Conservation (phyloP, 2,329 filamentous ascomycete species). For the Ceratocystis eucalypticola region DNA sequence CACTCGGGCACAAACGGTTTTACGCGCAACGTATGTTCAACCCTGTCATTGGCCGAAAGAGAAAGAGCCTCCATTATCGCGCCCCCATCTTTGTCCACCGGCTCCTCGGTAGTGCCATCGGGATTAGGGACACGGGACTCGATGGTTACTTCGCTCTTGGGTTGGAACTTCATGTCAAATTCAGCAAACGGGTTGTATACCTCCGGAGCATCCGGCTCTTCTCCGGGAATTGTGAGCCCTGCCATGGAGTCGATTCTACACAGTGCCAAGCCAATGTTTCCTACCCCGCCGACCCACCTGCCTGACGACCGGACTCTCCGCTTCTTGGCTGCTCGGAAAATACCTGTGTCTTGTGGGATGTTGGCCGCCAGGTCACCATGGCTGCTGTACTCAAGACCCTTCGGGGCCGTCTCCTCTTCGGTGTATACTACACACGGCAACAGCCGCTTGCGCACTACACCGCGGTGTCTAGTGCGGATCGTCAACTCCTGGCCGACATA, state of each 20-base stretch:
- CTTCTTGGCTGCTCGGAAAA: slow-evolving; percentile 35
- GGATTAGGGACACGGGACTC: not conserved
- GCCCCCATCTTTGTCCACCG: not conserved
- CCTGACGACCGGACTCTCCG: slow-evolving; percentile 50
- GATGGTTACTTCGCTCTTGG: not conserved
- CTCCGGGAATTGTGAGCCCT: slow-evolving; percentile 54
- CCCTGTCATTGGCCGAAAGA: slow-evolving; percentile 21
- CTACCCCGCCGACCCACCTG: slow-evolving; percentile 65
- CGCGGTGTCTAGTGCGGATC: slow-evolving; percentile 86
- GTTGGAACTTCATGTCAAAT: slow-evolving; percentile 40
- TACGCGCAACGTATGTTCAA: slow-evolving; percentile 34
- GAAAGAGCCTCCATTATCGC: slow-evolving; percentile 18
- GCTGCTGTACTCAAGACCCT: slow-evolving; percentile 36
- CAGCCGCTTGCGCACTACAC: slow-evolving; percentile 82
- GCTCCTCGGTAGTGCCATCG: not conserved
- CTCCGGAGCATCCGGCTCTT: slow-evolving; percentile 43
- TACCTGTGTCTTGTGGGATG: slow-evolving; percentile 35
- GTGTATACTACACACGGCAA: slow-evolving; percentile 65
- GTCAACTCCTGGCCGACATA: slow-evolving; percentile 96
- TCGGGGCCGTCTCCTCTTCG: slow-evolving; percentile 24
- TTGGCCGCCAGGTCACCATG: slow-evolving; percentile 25
- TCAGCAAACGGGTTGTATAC: slow-evolving; percentile 48
- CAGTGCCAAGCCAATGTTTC: slow-evolving; percentile 74
- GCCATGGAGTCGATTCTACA: slow-evolving; percentile 89
- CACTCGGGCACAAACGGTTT: slow-evolving; percentile 79